Base-by-base conservation (phyloP, 257 asterid species). In the Lithospermum erythrorhizon region DNA sequence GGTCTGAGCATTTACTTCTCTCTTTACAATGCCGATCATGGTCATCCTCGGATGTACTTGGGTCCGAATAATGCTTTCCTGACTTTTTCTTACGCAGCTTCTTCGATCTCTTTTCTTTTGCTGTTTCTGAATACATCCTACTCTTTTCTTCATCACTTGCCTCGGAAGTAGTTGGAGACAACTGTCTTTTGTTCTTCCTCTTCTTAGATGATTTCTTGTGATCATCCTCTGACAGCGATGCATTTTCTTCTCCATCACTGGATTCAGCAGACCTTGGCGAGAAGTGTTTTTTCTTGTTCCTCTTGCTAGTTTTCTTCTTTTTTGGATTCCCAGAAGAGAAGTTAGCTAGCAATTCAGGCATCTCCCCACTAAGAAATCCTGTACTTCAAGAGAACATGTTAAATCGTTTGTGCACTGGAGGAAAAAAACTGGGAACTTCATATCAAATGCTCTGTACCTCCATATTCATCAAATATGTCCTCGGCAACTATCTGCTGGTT, bases 401-500 rank as follows among this genome's bases (percentile, higher is more conserved):
- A 16, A n/a, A 24, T 25, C 11, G 14, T 37, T n/a, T 58, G 18
- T 13, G 53, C 59, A 20, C 19, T 52, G 32, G 18, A 57, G 45
- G 45, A 14, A 9, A 25, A 13, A 57, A 35, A 14, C 18, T 32
- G 59, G 20, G 61, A 53, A 48, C 20, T 41, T 52, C 0, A 24
- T 0, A 25, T 5, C 41, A 55, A 55, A 32, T 51, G 55, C 13
- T 53, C 6, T 35, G 59, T 55, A 91, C 98, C 98, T 91, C 98
- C 98, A 65, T 91, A 91, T 73, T 91, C 98, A 58, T 91, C 98
- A 66, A 87, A 91, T 63, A 91, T 86, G 79, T 91, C 96, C 72
- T 86, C 98, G 6, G 96, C 96, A 72, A 91, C 98, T 72, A 91
- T 91, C 80, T 91, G 98, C 75, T 91, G 98, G 78, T 88, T 91